phyloP scores from a whole-genome alignment of 441 rosid genomes.

The Gossypium schwendimanii region DNA sequence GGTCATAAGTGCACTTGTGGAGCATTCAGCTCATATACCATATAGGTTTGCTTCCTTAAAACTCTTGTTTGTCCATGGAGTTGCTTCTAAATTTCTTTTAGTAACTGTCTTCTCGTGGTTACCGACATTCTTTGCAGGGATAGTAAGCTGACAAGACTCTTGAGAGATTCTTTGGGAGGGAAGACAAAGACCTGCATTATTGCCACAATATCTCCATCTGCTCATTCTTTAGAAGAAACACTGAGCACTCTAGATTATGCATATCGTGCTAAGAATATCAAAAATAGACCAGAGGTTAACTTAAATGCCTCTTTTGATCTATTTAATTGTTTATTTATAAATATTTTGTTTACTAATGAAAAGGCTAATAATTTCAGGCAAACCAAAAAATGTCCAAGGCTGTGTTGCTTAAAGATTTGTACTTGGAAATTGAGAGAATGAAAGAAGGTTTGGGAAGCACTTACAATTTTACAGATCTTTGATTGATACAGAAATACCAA shows the following conservation, averaged over 20 bases:
- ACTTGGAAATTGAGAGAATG: slow-evolving; percentile 79
- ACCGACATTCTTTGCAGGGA: slow-evolving; percentile 44
- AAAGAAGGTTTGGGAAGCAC: slow-evolving; percentile 59
- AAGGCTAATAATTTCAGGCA: slow-evolving; percentile 47
- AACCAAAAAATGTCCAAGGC: slow-evolving; percentile 85
- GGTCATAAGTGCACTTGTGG: slow-evolving; percentile 92
- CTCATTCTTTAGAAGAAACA: slow-evolving; percentile 77
- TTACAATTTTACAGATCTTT: slow-evolving; percentile 6
- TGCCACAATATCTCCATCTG: slow-evolving; percentile 90
- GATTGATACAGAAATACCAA: neutral
- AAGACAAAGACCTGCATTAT: slow-evolving; percentile 93
- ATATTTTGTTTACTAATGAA: slow-evolving; percentile 10
- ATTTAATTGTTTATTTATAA: neutral
- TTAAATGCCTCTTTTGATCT: slow-evolving; percentile 13
- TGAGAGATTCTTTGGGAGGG: slow-evolving; percentile 90
- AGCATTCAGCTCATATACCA: slow-evolving; percentile 90
- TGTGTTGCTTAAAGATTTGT: slow-evolving; percentile 77
- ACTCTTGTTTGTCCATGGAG: neutral
- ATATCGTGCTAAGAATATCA: slow-evolving; percentile 82
- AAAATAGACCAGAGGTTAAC: slow-evolving; percentile 88
- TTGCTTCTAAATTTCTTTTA: neutral
- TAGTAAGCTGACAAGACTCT: slow-evolving; percentile 87
- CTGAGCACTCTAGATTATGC: slow-evolving; percentile 94
- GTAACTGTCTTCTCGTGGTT: slow-evolving; percentile 8
- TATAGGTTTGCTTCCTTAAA: slow-evolving; percentile 46